Base-by-base conservation (phyloP, 2,329 filamentous ascomycete species). In the Zelopaecilomyces penicillatus region DNA sequence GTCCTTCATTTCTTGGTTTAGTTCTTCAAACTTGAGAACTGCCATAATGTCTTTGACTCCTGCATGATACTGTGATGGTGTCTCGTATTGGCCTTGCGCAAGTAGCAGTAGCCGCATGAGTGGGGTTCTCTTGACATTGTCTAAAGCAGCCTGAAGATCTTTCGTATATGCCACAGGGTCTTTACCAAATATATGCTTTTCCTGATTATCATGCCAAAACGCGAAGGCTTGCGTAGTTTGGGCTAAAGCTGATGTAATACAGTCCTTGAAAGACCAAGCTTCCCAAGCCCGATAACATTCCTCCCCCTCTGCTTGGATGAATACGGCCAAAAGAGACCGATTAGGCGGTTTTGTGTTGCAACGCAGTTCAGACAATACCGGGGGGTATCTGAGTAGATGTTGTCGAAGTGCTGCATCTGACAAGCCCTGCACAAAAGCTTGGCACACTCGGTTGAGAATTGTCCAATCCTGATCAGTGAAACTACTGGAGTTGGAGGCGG, bases 261-360 rank as follows among this genome's bases (percentile, higher is more conserved):
- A 45, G 11, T 54, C 54, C 36, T 47, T 52, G 26, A 53, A 43
- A 4, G 52, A 49, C 33, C 49, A 59, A 6, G 48, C 45, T 32
- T 60, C 52, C 63, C 58, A 64, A 3, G 65, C 54, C 55, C 73
- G 66, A 2, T 73, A 63, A 26, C 80, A 56, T 19, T 64, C 62
- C 53, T 82, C 78, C 6, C 78, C 78, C 52, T 83, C 78, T 2
- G 70, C 59, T 50, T 81, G 75, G 10, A 64, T 69, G 48, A 65
- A 70, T 3, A 78, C 67, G 0, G 76, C 75, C n/a, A 66, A 60
- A 1, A 83, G 67, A 4, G 76, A 75, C 34, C 74, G 70, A 45
- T 65, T 59, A 41, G 59, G 60, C 5, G 60, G 52, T n/a, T n/a
- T n/a, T 3, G 50, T 42, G 3, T 57, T 54, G 0, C 56, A 43